phyloP scores from a whole-genome alignment of 2,329 filamentous ascomycete genomes.

The Apiospora phragmitis region DNA sequence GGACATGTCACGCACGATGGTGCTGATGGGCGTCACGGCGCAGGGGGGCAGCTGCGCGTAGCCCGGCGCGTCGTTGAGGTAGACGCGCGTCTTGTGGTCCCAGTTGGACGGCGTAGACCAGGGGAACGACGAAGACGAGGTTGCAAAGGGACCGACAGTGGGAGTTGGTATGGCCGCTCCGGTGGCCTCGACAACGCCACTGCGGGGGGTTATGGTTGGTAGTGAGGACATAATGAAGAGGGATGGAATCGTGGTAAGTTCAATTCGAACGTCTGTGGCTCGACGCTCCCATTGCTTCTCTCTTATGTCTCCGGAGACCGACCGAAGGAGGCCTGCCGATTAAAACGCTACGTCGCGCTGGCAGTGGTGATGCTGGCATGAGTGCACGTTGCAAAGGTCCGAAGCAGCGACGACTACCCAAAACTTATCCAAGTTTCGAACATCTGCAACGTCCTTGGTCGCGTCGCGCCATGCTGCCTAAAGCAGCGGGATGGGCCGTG shows the following conservation, averaged over 20 bases:
- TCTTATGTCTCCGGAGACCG: neutral
- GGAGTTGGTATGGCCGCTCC: neutral
- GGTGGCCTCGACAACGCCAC: neutral
- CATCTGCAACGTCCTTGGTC: neutral
- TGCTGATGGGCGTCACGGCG: neutral
- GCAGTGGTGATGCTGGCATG: neutral
- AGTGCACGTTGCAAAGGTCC: neutral
- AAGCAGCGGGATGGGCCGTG: too few relatives aligned
- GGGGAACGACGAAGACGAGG: neutral
- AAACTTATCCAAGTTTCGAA: too few relatives aligned
- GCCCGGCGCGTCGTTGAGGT: neutral
- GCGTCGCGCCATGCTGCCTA: neutral
- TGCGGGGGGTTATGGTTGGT: neutral
- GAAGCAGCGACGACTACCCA: neutral
- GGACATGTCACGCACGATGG: slow-evolving; percentile 1
- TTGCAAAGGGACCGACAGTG: neutral
- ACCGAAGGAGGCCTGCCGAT: too few relatives aligned
- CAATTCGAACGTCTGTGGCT: neutral
- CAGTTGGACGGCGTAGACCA: neutral
- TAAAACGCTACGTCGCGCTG: too few relatives aligned
- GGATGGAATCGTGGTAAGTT: neutral
- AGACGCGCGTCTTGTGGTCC: neutral
- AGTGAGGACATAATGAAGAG: neutral
- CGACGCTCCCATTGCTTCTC: neutral
- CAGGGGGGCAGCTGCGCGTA: neutral